Evolutionary conservation across 108 stramenopile genomes (phyloP), one percentile per base, ranked within the genome.

Genomic region (Pseudonitzschia pungens): DNA sequence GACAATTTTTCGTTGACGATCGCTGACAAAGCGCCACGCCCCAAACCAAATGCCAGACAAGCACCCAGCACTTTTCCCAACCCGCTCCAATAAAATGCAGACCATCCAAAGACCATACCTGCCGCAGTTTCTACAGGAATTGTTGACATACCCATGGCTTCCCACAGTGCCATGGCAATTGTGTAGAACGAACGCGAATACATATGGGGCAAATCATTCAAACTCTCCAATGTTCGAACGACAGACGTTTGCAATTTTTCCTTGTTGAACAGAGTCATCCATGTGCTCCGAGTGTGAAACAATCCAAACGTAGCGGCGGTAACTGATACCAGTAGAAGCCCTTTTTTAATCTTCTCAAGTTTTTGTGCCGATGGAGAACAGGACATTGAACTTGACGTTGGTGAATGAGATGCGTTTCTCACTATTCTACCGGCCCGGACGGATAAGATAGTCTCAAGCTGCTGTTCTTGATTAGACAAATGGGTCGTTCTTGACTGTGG

Each of bases 31-130:
- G 82, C 62, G n/a, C 63, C 33, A 52, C 83, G 83, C 9, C 85
- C 84, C 2, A 93, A 53, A 16, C 68, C 50, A 77, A 81, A 93
- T 31, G 90, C 86, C 57, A 78, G n/a, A 6, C 76, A 51, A 15
- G 92, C 89, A 0, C 92, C 92, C 27, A 83, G 42, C 21, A 90
- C 65, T 66, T 93, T 93, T 0, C 92, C 92, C 16, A 65, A 43
- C 24, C 48, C 73, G 71, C 74, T 78, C 44, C 76, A 74, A 29
- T 50, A 53, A 54, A 79, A 45, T 29, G 65, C 79, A 9, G 42
- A 24, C 74, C 74, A 78, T n/a, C 77, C 79, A 72, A 78, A 78
- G 4, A 78, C 77, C 80, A 84, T 81, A 5, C 79, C 85, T 22
- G 79, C 82, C 15, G 85, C 85, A 14, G 85, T 86, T 73, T 86